phyloP scores from a whole-genome alignment of 495 filamentous ascomycete genomes.

The Aspergillus incahuasiensis region DNA sequence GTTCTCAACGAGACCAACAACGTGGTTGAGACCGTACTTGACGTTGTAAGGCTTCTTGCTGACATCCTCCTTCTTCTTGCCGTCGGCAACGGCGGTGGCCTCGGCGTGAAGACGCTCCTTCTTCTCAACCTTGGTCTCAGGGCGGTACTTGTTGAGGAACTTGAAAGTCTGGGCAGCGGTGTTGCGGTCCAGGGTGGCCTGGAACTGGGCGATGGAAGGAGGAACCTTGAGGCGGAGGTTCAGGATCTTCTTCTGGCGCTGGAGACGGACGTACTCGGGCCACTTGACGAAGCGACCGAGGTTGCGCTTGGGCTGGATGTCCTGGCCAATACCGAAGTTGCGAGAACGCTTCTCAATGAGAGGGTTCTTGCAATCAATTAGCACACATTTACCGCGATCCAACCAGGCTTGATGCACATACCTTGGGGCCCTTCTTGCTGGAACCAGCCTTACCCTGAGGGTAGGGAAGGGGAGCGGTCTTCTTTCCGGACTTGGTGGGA shows the following conservation, averaged over 20 bases:
- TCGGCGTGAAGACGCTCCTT: constrained; percentile 98
- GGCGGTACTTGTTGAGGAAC: constrained; percentile 99
- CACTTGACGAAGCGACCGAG: constrained; percentile 99
- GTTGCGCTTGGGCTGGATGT: constrained; percentile 96
- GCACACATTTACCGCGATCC: constrained; percentile 29
- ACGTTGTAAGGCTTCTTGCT: constrained; percentile 99
- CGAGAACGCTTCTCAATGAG: constrained; percentile 95
- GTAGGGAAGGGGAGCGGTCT: constrained; percentile 92
- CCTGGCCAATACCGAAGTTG: constrained; percentile 99
- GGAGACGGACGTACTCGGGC: constrained; percentile 97
- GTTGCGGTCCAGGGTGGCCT: constrained; percentile 96
- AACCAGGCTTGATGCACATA: constrained; percentile 43
- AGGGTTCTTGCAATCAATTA: constrained; percentile 68
- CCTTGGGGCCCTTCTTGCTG: constrained; percentile 93
- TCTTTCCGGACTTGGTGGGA: constrained; percentile 86
- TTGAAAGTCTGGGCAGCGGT: constrained; percentile 95
- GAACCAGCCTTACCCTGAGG: constrained; percentile 83
- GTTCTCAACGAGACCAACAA: constrained; percentile 99
- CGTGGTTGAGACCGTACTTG: constrained; percentile 99
- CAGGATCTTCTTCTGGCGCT: constrained; percentile 99
- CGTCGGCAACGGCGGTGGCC: constrained; percentile 92
- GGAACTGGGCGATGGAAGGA: constrained; percentile 96
- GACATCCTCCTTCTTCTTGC: constrained; percentile 99
- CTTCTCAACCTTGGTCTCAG: constrained; percentile 99
- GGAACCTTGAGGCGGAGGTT: constrained; percentile 98